phyloP scores from a whole-genome alignment of 2,329 filamentous ascomycete species.

The Diaporthe sp. region DNA sequence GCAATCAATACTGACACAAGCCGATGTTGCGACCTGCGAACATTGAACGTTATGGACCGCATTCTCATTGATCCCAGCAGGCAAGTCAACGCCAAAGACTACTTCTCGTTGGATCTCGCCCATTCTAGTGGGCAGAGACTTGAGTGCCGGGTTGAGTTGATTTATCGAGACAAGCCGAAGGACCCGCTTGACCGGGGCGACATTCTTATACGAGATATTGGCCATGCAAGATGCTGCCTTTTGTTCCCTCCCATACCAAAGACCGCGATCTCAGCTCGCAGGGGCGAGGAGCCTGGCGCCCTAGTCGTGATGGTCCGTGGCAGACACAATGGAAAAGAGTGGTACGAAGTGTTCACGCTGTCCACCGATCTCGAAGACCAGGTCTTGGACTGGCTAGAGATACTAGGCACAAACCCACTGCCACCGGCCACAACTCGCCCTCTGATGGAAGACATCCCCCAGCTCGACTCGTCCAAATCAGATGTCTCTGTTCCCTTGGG shows the following conservation, averaged over 20 bases:
- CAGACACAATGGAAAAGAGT: constrained; percentile 70
- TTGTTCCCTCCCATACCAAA: constrained; percentile 90
- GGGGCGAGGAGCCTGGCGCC: constrained; percentile 75
- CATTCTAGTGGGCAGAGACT: constrained; percentile 93
- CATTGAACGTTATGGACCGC: constrained; percentile 75
- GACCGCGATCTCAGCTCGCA: constrained; percentile 80
- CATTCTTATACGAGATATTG: constrained; percentile 92
- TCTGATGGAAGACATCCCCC: neutral
- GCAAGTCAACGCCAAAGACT: constrained; percentile 89
- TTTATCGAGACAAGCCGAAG: constrained; percentile 84
- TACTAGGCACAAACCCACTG: constrained; percentile 69
- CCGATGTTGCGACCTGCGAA: constrained; percentile 81
- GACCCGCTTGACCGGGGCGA: constrained; percentile 78
- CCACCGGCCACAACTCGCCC: constrained; percentile 49
- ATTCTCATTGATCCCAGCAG: constrained; percentile 80
- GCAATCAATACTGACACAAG: constrained; percentile 86
- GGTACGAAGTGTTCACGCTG: constrained; percentile 87
- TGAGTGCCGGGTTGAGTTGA: constrained; percentile 87
- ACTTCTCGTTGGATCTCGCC: constrained; percentile 84
- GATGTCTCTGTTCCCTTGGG: constrained; percentile 45
- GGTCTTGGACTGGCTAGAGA: constrained; percentile 86
- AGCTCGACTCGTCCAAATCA: constrained; percentile 2
- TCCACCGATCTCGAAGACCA: constrained; percentile 80
- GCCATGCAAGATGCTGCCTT: constrained; percentile 79
- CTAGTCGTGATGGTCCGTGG: constrained; percentile 91